phyloP scores from a whole-genome alignment of 2,329 filamentous ascomycete species.

The Didymella exigua region DNA sequence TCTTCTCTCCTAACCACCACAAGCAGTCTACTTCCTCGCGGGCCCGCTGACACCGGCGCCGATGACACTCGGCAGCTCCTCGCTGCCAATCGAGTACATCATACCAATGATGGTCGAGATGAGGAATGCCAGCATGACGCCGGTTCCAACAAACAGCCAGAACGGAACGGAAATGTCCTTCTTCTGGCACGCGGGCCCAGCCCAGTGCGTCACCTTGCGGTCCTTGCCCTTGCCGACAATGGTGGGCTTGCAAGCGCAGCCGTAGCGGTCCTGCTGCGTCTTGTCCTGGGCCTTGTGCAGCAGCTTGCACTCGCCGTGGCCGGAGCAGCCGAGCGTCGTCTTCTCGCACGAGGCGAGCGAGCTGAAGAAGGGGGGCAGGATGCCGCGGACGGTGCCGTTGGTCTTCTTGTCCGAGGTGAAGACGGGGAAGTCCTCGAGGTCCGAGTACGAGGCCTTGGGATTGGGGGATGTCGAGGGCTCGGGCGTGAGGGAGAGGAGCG shows the following conservation, averaged over 20 bases:
- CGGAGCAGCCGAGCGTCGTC: constrained; percentile 78
- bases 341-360: constrained; percentile 70
- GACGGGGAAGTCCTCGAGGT: constrained; percentile 39
- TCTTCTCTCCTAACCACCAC: not conserved
- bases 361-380: constrained; percentile 76
- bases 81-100: constrained; percentile 81
- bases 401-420: constrained; percentile 29
- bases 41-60: constrained; percentile 87
- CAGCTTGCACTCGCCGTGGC: constrained; percentile 77
- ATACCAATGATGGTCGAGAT: constrained; percentile 75
- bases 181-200: constrained; percentile 86
- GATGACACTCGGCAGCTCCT: constrained; percentile 91
- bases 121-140: constrained; percentile 70
- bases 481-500: constrained; percentile 35
- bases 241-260: constrained; percentile 74
- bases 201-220: constrained; percentile 74
- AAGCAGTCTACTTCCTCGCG: constrained; percentile 45
- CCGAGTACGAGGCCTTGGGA: constrained; percentile 27
- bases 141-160: constrained; percentile 81
- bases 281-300: constrained; percentile 60
- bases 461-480: constrained; percentile 36
- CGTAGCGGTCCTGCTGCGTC: constrained; percentile 68
- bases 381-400: constrained; percentile 51
- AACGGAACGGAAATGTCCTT: constrained; percentile 87
- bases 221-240: constrained; percentile 55